Evolutionary conservation across 164 flowering plant genomes (phyloP).

Genomic region (Vitis cinerea): DNA sequence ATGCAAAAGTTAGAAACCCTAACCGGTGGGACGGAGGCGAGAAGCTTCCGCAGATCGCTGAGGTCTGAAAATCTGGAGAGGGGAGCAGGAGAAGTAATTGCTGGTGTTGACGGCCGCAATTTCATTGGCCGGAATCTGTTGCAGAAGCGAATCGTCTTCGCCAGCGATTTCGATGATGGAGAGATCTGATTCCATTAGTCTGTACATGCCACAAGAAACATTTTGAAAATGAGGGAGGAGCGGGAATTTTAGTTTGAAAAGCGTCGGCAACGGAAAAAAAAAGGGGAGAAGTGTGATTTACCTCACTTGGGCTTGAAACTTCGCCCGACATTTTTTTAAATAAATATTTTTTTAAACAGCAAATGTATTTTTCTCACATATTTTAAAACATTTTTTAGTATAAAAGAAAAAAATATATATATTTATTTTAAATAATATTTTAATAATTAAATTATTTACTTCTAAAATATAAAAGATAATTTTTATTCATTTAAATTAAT

Average conservation of each 20-base stretch:
- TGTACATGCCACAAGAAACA: background rate
- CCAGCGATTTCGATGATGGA: conserved; percentile 37
- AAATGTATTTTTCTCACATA: too few species aligned
- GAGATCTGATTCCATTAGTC: conserved; percentile 40
- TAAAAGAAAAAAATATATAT: too few species aligned
- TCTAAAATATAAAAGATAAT: too few species aligned
- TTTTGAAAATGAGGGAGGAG: background rate
- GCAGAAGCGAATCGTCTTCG: conserved; percentile 47
- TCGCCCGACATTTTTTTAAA: too few species aligned
- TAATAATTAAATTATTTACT: too few species aligned
- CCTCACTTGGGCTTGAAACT: too few species aligned
- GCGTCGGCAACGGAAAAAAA: background rate
- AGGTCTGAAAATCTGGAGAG: conserved; percentile 31
- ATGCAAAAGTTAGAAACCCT: conserved; percentile 14
- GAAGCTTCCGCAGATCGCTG: conserved; percentile 4
- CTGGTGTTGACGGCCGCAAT: background rate
- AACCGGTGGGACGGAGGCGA: conserved; percentile 19
- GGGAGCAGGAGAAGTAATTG: conserved; percentile 38
- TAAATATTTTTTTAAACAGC: too few species aligned
- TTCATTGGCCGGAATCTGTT: conserved; percentile 14
- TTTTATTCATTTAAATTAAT: too few species aligned
- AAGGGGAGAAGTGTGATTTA: too few species aligned
- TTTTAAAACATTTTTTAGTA: too few species aligned
- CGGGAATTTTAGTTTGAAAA: conserved; percentile 2
- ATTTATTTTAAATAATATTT: too few species aligned